Evolutionary conservation across 805 yeast species (phyloP).

Genomic region (Myxozyma melibiosi): DNA sequence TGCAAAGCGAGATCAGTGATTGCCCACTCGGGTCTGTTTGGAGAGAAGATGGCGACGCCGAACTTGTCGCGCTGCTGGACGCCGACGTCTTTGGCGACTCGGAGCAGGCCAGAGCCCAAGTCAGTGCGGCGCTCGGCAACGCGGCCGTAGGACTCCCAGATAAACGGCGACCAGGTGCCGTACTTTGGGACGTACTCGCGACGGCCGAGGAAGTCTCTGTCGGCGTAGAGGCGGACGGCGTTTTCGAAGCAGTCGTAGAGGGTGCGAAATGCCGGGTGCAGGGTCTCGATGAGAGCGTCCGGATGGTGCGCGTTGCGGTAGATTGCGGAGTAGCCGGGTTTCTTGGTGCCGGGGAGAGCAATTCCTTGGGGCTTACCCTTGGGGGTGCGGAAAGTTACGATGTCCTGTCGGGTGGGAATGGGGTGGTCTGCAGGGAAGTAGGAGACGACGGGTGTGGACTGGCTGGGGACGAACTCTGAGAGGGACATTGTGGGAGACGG

Average conservation of each 20-base stretch:
- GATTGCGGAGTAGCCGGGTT: slow-evolving; percentile 54
- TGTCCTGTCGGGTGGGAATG: slow-evolving; percentile 13
- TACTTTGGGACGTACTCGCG: slow-evolving; percentile 44
- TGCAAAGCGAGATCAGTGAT: slow-evolving; percentile 68
- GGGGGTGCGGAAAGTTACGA: slow-evolving; percentile 5
- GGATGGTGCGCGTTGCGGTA: slow-evolving; percentile 51
- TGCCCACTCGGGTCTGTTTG: slow-evolving; percentile 69
- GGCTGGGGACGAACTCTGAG: slow-evolving; percentile 8
- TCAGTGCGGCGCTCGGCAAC: slow-evolving; percentile 49
- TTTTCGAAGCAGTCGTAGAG: slow-evolving; percentile 27
- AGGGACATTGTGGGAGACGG: slow-evolving; percentile 3
- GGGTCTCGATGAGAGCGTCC: slow-evolving; percentile 38
- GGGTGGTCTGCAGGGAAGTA: slow-evolving; percentile 20
- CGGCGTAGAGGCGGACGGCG: slow-evolving; percentile 20
- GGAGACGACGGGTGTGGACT: slow-evolving; percentile 15
- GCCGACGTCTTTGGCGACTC: slow-evolving; percentile 42
- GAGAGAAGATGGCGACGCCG: slow-evolving; percentile 57
- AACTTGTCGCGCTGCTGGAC: slow-evolving; percentile 47
- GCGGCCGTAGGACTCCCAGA: slow-evolving; percentile 48
- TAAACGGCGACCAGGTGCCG: slow-evolving; percentile 49
- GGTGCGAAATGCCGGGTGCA: slow-evolving; percentile 29
- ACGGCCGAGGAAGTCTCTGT: slow-evolving; percentile 45
- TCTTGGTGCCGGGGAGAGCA: slow-evolving; percentile 47
- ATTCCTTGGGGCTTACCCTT: slow-evolving; percentile 41
- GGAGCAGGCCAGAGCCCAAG: slow-evolving; percentile 59